Base-by-base conservation (phyloP, 2,329 filamentous ascomycete species). In the Elsinoe perseae region DNA sequence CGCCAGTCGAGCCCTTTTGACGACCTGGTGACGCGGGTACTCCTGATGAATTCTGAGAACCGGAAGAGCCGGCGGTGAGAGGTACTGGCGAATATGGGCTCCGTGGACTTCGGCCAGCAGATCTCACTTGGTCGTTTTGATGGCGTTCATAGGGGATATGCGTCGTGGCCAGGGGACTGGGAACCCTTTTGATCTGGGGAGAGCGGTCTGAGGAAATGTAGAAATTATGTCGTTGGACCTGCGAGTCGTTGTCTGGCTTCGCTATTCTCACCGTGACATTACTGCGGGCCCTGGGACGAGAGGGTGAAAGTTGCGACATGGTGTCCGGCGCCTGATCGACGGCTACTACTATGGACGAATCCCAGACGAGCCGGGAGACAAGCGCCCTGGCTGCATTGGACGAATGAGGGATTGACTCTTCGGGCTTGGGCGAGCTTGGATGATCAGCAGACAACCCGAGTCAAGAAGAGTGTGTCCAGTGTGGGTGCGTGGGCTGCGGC, bases 321-420 rank as follows among this genome's bases (percentile, higher is more conserved):
- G 34, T 25, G 32, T 21, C 36, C 38, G n/a, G 34, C 36, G 38
- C 53, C 28, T 36, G 53, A 56, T 56, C 53, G 38, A 56, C 53
- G 53, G 53, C 53, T 56, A 46, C 25, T 25, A 28, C 36, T 23
- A 46, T 44, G 40, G 40, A 42, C n/a, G 27, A 36, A 46, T 54
- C 50, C 50, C 50, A 54, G 32, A 28, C 38, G 38, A 38, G 53
- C 53, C 53, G 53, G 42, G 53, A 32, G 36, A 23, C 38, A 36
- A 44, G 53, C 53, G 53, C 53, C 42, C 53, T 56, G 53, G 40
- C 53, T 20, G 53, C 53, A 56, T 56, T 46, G 38, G 53, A 56
- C 53, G 53, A 52, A 52, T 52, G 48, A 36, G 48, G 25, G 46
- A 44, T n/a, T 23, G 48, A 52, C 48, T 32, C 28, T 52, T n/a